Conservation (phyloP, 495 filamentous ascomycete species). For the Hypoxylon lenormandii region DNA sequence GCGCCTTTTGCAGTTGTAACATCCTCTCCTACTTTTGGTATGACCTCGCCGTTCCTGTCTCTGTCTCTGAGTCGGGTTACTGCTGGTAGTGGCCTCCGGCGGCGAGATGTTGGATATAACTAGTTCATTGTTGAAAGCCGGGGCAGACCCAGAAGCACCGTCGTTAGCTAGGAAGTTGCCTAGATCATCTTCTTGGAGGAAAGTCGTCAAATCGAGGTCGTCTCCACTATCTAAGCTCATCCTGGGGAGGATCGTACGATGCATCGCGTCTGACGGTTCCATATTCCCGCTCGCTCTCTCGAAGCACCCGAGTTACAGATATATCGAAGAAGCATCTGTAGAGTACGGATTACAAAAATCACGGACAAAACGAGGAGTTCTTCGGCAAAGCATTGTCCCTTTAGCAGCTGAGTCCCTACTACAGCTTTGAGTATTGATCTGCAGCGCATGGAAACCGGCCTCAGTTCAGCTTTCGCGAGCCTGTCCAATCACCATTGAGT, state of each 20-base stretch:
- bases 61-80: constrained; percentile 39
- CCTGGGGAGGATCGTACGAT: constrained; percentile 43
- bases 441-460: constrained; percentile 17
- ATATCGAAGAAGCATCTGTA: no score
- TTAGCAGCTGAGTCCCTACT: background rate
- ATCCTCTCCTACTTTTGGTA: constrained; percentile 72
- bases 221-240: constrained; percentile 33
- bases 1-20: constrained; percentile 73
- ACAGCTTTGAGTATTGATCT: constrained; percentile 6
- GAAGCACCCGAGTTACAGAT: no score
- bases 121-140: constrained; percentile 26
- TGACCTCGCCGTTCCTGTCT: constrained; percentile 63
- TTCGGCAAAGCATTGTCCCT: constrained; percentile 5
- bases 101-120: constrained; percentile 19
- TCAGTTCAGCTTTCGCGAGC: constrained; percentile 18
- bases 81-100: constrained; percentile 14
- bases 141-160: constrained; percentile 40
- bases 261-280: constrained; percentile 41
- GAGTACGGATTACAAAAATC: no score
- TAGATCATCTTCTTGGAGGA: constrained; percentile 49
- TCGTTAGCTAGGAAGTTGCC: constrained; percentile 49
- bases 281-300: constrained; percentile 6
- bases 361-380: no score
- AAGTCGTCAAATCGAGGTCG: constrained; percentile 52
- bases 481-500: constrained; percentile 21